A percentile compares a stretch with the other conserved stretches of the same genome.
These are phyloP conservation scores for Fraxinus cuspidata DNA, from an alignment of 257 asterid species.

Conservation along the genomic window DNA sequence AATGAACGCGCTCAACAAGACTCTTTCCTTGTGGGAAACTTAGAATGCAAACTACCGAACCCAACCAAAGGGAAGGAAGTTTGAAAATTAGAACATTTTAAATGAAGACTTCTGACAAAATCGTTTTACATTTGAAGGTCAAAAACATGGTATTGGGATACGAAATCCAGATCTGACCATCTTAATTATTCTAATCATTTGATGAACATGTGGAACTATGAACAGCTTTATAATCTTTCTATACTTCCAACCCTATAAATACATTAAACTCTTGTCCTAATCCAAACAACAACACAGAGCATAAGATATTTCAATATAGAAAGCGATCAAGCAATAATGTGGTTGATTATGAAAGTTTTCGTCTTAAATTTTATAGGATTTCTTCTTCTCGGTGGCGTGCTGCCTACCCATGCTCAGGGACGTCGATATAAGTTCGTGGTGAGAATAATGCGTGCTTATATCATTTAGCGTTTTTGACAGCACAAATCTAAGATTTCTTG, in stretches of 20 bases:
- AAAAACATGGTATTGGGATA: neutral
- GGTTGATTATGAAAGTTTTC: constrained; percentile 14
- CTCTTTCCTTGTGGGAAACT: neutral
- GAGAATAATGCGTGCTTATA: neutral
- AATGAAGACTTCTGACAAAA: neutral
- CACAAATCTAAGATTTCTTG: too few relatives aligned
- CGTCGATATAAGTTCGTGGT: constrained; percentile 39
- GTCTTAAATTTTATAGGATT: constrained; percentile 18
- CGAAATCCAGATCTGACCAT: neutral
- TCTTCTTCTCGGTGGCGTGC: constrained; percentile 19
- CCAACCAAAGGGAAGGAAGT: neutral
- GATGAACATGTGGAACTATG: neutral
- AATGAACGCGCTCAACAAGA: neutral
- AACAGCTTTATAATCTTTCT: too few relatives aligned
- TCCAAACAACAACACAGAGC: neutral
- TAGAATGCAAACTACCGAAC: too few relatives aligned
- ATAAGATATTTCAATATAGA: neutral
- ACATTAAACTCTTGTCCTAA: constrained; percentile 32
- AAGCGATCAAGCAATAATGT: constrained; percentile 16
- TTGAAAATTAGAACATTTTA: too few relatives aligned
- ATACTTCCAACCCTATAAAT: constrained; percentile 28
- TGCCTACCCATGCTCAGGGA: constrained; percentile 22
- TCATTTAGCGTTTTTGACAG: constrained; percentile 1
- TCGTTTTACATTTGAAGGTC: neutral
- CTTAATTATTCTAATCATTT: neutral